Evolutionary conservation across 257 asterid species (phyloP).

Genomic region (Solanum etuberosum): DNA sequence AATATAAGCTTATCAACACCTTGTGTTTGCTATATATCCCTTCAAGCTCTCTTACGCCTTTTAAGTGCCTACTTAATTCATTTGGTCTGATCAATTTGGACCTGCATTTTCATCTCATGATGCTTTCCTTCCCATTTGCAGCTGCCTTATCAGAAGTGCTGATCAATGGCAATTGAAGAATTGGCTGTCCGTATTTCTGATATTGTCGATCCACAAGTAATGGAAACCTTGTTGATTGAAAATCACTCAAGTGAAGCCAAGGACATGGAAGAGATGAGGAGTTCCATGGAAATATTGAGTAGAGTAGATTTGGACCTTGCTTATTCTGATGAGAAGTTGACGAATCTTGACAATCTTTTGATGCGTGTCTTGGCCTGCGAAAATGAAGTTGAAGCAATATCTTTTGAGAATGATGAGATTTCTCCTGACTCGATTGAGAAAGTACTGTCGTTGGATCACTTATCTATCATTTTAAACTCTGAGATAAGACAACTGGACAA

Average conservation of each 20-base stretch:
- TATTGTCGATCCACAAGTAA: conserved; percentile 7
- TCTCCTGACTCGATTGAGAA: conserved; percentile 48
- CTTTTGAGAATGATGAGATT: conserved; percentile 35
- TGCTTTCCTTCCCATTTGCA: background rate
- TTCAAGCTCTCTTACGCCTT: background rate
- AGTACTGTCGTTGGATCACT: conserved; percentile 49
- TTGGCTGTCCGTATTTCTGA: background rate
- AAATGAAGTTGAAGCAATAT: conserved; percentile 33
- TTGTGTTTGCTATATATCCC: background rate
- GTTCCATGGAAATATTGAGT: conserved; percentile 24
- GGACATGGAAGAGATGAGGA: conserved; percentile 23
- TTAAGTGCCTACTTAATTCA: background rate
- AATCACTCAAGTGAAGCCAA: conserved; percentile 6
- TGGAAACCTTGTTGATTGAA: conserved; percentile 18
- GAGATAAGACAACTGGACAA: conserved; percentile 61
- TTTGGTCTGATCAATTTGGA: background rate
- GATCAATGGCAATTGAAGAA: conserved; percentile 12
- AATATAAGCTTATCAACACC: background rate
- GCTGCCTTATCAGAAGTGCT: background rate
- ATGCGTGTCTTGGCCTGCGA: conserved; percentile 28
- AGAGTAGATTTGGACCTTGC: conserved; percentile 34
- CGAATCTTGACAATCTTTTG: conserved; percentile 53
- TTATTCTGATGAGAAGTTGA: conserved; percentile 50
- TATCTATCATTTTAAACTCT: conserved; percentile 38
- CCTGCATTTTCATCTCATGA: background rate